These are phyloP conservation scores for Prunus davidiana DNA, from an alignment of 306 rosid species.

Conservation along the genomic window DNA sequence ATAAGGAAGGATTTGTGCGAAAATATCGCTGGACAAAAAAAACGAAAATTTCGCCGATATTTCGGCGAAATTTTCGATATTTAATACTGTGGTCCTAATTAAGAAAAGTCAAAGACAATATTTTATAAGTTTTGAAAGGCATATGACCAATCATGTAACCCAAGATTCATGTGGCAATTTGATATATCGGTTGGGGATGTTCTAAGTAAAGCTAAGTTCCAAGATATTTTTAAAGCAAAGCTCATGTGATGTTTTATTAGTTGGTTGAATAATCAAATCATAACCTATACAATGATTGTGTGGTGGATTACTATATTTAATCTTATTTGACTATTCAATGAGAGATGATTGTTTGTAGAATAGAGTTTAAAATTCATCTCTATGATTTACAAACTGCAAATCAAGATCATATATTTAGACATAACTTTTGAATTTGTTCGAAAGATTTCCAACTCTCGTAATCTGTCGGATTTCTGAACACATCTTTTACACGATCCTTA, in stretches of 20 bases:
- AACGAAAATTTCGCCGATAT: too few relatives aligned
- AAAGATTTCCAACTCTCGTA: too few relatives aligned
- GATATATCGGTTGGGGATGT: too few relatives aligned
- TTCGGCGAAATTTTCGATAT: too few relatives aligned
- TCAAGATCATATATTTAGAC: neutral
- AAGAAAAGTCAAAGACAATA: neutral
- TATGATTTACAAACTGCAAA: neutral
- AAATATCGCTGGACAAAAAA: too few relatives aligned
- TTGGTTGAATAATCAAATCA: neutral
- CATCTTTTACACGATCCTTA: too few relatives aligned
- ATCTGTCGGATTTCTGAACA: rapidly evolving
- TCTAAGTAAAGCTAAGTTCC: neutral
- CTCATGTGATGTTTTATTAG: neutral
- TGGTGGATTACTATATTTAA: neutral
- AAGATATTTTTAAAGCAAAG: neutral
- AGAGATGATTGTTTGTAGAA: too few relatives aligned
- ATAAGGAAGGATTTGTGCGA: too few relatives aligned
- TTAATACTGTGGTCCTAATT: too few relatives aligned
- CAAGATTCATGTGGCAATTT: too few relatives aligned
- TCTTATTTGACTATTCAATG: neutral
- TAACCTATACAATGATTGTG: neutral
- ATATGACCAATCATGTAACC: neutral
- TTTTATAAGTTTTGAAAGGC: neutral
- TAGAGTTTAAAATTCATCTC: too few relatives aligned
- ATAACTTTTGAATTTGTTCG: too few relatives aligned